These are phyloP conservation scores for Pugionium dolabratum DNA, from an alignment of 345 rosid species.

Conservation along the genomic window DNA sequence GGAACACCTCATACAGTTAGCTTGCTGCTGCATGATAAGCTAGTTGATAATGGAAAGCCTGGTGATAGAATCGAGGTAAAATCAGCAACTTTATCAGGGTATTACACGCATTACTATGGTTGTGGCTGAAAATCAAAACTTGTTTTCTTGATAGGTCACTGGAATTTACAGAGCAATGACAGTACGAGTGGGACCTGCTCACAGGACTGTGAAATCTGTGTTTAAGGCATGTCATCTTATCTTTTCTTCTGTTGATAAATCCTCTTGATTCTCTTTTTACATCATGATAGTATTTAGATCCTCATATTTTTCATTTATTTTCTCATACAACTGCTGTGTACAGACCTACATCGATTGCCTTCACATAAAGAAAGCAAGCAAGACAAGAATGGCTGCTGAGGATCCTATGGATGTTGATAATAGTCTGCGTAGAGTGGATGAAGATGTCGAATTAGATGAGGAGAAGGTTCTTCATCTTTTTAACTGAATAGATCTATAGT, in stretches of 20 bases:
- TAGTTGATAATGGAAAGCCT: slow-evolving; percentile 94
- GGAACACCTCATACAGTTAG: slow-evolving; percentile 99
- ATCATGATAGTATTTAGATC: neutral
- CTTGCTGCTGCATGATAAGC: slow-evolving; percentile 93
- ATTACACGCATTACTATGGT: neutral
- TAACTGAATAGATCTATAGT: neutral
- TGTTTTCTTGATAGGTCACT: slow-evolving; percentile 57
- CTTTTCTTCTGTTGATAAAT: slow-evolving; percentile 9
- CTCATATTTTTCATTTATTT: slow-evolving; percentile 4
- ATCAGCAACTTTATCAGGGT: neutral
- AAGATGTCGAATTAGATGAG: slow-evolving; percentile 71
- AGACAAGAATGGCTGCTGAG: slow-evolving; percentile 73
- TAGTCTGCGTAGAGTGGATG: slow-evolving; percentile 56
- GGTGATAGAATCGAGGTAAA: slow-evolving; percentile 97
- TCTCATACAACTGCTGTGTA: slow-evolving; percentile 14
- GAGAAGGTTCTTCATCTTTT: slow-evolving; percentile 46
- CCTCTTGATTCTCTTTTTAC: slow-evolving; percentile 8
- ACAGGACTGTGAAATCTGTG: slow-evolving; percentile 92
- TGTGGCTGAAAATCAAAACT: slow-evolving; percentile 16
- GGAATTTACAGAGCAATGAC: slow-evolving; percentile 98
- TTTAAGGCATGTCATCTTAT: slow-evolving; percentile 60
- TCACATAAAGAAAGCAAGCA: slow-evolving; percentile 82
- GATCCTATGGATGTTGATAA: slow-evolving; percentile 79
- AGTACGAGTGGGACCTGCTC: slow-evolving; percentile 78
- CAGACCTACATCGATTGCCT: slow-evolving; percentile 95